Evolutionary conservation across 164 flowering plant species (phyloP).

Genomic region (Magnolia kwangsiensis): DNA sequence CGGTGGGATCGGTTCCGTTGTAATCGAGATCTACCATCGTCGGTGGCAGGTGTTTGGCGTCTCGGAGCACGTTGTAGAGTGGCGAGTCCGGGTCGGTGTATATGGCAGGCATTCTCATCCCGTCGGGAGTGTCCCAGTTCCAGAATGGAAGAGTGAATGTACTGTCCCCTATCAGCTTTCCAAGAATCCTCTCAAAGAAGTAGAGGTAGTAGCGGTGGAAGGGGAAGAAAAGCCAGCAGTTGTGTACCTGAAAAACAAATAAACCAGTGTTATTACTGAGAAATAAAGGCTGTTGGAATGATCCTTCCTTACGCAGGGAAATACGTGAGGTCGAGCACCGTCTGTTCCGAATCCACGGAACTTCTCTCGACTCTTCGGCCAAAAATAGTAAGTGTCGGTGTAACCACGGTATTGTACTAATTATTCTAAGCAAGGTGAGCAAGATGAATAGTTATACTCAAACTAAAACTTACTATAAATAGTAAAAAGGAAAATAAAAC

Average conservation of each 20-base stretch:
- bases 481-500: too few relatives aligned
- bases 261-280: too few relatives aligned
- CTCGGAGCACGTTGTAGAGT: constrained; percentile 8
- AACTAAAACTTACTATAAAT: too few relatives aligned
- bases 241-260: constrained; percentile 6
- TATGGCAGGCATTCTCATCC: constrained; percentile 8
- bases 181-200: constrained; percentile 11
- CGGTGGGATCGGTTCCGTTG: neutral
- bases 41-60: neutral
- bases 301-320: too few relatives aligned
- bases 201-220: constrained; percentile 14
- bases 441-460: too few relatives aligned
- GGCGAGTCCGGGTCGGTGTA: constrained; percentile 4
- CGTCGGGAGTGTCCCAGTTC: constrained; percentile 5
- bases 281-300: neutral
- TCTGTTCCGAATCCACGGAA: too few relatives aligned
- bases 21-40: neutral
- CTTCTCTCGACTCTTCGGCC: too few relatives aligned
- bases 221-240: constrained; percentile 17
- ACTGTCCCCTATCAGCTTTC: constrained; percentile 6
- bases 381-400: too few relatives aligned
- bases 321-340: too few relatives aligned
- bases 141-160: constrained; percentile 12
- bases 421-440: too few relatives aligned
- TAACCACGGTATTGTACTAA: too few relatives aligned